A percentile compares a stretch with the other conserved stretches of the same genome.
Evolutionary conservation across 495 filamentous ascomycete species (phyloP).

Genomic region (Penicillium soppii): DNA sequence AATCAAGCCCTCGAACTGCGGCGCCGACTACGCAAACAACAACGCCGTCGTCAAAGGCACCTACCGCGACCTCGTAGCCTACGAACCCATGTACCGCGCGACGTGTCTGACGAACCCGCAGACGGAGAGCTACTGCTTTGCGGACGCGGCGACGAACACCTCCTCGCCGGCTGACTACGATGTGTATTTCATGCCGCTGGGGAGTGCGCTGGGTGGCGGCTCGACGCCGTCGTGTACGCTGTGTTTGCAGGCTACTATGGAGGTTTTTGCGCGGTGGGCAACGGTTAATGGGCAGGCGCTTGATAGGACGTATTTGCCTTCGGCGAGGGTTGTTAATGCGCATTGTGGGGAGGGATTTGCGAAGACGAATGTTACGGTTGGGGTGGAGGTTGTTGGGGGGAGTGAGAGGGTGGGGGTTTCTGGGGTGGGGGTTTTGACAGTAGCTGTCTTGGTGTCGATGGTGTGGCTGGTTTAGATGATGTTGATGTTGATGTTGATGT

Average conservation of each 20-base stretch:
- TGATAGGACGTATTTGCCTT: conserved; percentile 55
- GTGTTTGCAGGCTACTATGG: conserved; percentile 73
- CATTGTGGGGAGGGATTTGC: conserved; percentile 65
- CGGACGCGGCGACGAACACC: conserved; percentile 76
- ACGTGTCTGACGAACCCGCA: conserved; percentile 63
- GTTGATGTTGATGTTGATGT: not conserved
- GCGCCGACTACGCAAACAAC: conserved; percentile 59
- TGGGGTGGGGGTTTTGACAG: not conserved
- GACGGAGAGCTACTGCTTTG: conserved; percentile 60
- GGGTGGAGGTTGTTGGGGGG: conserved; percentile 11
- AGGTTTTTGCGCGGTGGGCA: conserved; percentile 60
- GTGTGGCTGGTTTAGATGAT: not conserved
- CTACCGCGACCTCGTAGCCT: conserved; percentile 70
- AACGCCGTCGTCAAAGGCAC: conserved; percentile 72
- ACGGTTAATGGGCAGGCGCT: conserved; percentile 58
- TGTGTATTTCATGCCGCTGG: conserved; percentile 82
- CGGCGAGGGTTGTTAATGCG: conserved; percentile 64
- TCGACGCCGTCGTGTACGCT: conserved; percentile 64
- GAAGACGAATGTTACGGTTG: conserved; percentile 55
- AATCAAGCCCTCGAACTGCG: conserved; percentile 60
- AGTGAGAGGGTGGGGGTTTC: conserved; percentile 12
- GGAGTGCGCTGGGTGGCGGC: conserved; percentile 60
- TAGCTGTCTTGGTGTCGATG: too few species aligned
- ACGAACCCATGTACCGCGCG: conserved; percentile 73
- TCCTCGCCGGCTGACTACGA: conserved; percentile 66